Evolutionary conservation across 2,329 filamentous ascomycete species (phyloP), one percentile per base, ranked within the genome.

Genomic region (Pseudogymnoascus sp.): DNA sequence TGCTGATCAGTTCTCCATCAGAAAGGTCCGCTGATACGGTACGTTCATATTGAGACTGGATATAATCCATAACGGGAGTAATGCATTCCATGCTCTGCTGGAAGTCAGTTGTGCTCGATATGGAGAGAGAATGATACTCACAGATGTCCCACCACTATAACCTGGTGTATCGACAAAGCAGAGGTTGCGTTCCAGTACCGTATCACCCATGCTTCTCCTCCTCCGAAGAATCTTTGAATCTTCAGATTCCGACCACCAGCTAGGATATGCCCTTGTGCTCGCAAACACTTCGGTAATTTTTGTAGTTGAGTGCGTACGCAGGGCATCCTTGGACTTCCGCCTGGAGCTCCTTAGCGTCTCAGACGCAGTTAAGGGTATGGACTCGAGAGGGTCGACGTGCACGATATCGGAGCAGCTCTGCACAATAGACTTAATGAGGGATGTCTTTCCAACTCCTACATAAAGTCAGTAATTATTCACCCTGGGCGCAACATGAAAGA

Each of bases 331-430:
- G 38, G 62, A 64, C 12, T 66, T 65, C 49, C 58, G 67, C 63
- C 64, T 68, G 63, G 61, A 70, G 68, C 63, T 71, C 58, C 67
- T 61, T 60, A 63, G 64, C 63, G 64, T 59, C 49, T 74, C 64
- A 41, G 68, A 39, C 7, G 72, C 67, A 30, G 74, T 72, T 30
- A 79, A 73, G 2, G 77, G 73, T 35, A 60, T 25, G 9, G 58
- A 39, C 39, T 60, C 58, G 58, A 86, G 76, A 2, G 88, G 82
- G 71, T 97, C 93, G 61, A 96, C 86, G 72, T 99, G 93, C 2
- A 97, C 93, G 65, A 99, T 96, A 71, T 97, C 91, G 70, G 92
- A 86, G 73, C 91, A 96, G 3, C 79, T 82, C 71, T 96, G 91
- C 14, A 95, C 86, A 52, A 99, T 90, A 2, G 91, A 90, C 72